Evolutionary conservation across 2,329 filamentous ascomycete species (phyloP).

Genomic region (Ophiostoma quercus): DNA sequence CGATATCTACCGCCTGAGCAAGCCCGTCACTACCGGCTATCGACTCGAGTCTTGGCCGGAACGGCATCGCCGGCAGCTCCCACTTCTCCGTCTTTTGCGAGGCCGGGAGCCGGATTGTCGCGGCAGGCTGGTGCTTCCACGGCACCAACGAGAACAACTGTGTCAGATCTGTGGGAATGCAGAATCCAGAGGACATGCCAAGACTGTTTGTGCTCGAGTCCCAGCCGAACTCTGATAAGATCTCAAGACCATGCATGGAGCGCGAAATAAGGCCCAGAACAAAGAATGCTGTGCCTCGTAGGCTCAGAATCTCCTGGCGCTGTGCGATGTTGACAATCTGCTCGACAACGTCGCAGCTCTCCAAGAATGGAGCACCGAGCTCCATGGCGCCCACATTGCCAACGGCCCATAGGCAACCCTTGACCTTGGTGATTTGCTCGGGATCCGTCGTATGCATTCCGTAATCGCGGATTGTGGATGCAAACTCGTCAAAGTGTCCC

Average conservation of each 20-base stretch:
- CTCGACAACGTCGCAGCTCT: conserved; percentile 80
- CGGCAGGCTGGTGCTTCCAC: conserved; percentile 50
- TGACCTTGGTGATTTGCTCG: conserved; percentile 86
- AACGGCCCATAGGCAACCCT: conserved; percentile 94
- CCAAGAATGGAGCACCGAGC: conserved; percentile 87
- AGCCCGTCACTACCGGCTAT: neutral
- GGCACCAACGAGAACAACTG: conserved; percentile 68
- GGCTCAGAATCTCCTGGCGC: conserved; percentile 78
- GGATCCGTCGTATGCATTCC: conserved; percentile 78
- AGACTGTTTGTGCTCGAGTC: conserved; percentile 80
- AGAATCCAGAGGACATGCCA: conserved; percentile 80
- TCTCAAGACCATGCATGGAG: conserved; percentile 86
- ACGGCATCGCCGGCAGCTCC: conserved; percentile 40
- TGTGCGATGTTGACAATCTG: conserved; percentile 87
- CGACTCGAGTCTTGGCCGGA: conserved; percentile 38
- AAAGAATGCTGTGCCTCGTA: conserved; percentile 94
- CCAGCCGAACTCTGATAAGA: conserved; percentile 85
- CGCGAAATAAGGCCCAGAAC: conserved; percentile 88
- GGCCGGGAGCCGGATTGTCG: conserved; percentile 45
- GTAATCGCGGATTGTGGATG: conserved; percentile 78
- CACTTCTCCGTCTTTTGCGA: conserved; percentile 50
- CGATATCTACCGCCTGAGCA: conserved; percentile 33
- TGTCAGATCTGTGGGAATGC: conserved; percentile 72
- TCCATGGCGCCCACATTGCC: conserved; percentile 99
- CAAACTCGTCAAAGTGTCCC: conserved; percentile 94